Base-by-base conservation (phyloP, 148 eudicot genomes). In the Vaccinium macrocarpon region DNA sequence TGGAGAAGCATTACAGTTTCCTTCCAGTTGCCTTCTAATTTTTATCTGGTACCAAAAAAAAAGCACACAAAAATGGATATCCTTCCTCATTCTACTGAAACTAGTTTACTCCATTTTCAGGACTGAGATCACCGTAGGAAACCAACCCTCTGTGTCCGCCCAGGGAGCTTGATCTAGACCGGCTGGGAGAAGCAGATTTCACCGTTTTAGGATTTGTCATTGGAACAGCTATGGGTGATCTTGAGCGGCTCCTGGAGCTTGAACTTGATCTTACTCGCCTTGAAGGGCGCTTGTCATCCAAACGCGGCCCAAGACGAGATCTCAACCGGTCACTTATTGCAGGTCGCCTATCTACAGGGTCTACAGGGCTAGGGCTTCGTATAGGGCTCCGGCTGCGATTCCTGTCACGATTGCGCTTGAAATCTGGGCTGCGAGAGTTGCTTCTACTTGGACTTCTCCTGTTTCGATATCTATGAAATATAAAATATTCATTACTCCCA, bases 61-160 rank as follows among this genome's bases (percentile, higher is more conserved):
- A 61, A n/a, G 3, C 27, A 61, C 52, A 61, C 62, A 53, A 79
- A 56, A 76, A 27, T 14, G 59, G 68, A 32, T 32, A 61, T 16
- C 49, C 56, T 21, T 18, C 9, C 16, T 23, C 50, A 49, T 12
- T 42, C 8, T 25, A 23, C 23, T 35, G 8, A 78, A 81, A 79
- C 91, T 90, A 92, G 82, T 82, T 87, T 3, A 89, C 83, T 42
- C 88, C 92, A 82, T 84, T 90, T 70, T 89, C 91, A 9, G 98
- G 96, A 87, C 95, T 95, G 56, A 82, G 76, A 88, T 95, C 99
- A 57, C 92, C 99, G 76, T 97, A 97, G 38, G 98, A 91, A 18
- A 97, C 99, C 85, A 97, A 88, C 74, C 99, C 98, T 83, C 90
- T 91, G 79, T 88, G 91, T 53, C 86, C 90, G 18, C 82, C 86